These are phyloP conservation scores for Vanrija sp. DNA, from an alignment of 1,284 basidiomycete genomes.

Conservation along the genomic window DNA sequence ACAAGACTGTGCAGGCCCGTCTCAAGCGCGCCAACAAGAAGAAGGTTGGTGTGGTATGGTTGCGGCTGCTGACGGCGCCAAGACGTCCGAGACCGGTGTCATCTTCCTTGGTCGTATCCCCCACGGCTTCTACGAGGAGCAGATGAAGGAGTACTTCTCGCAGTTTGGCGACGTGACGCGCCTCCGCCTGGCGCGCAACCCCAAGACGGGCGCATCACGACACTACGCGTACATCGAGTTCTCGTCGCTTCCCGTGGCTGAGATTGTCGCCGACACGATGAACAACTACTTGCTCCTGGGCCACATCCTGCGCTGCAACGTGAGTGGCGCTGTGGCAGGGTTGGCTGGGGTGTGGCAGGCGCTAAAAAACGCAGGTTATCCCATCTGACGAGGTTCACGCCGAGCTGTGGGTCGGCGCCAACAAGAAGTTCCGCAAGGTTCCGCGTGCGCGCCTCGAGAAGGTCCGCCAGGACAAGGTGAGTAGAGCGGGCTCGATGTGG, in stretches of 20 bases:
- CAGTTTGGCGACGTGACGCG: constrained; percentile 93
- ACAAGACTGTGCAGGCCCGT: constrained; percentile 69
- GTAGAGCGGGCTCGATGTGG: constrained; percentile 12
- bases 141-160: constrained; percentile 86
- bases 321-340: constrained; percentile 20
- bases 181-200: constrained; percentile 85
- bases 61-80: background rate
- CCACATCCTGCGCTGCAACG: constrained; percentile 82
- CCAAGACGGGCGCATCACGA: constrained; percentile 92
- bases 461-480: constrained; percentile 74
- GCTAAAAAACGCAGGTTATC: too few relatives aligned
- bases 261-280: constrained; percentile 98
- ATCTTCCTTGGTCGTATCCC: constrained; percentile 87
- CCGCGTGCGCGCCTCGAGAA: constrained; percentile 70
- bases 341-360: background rate
- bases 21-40: constrained; percentile 77
- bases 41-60: constrained; percentile 55
- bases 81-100: constrained; percentile 65
- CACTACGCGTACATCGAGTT: constrained; percentile 98
- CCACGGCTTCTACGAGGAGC: constrained; percentile 94
- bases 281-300: constrained; percentile 96
- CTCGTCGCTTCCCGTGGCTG: constrained; percentile 77
- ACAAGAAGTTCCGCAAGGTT: constrained; percentile 78
- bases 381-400: constrained; percentile 86
- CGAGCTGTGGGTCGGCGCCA: constrained; percentile 93